Conservation (phyloP, 1,284 basidiomycete species). For the Ceratobasidium sp. region DNA sequence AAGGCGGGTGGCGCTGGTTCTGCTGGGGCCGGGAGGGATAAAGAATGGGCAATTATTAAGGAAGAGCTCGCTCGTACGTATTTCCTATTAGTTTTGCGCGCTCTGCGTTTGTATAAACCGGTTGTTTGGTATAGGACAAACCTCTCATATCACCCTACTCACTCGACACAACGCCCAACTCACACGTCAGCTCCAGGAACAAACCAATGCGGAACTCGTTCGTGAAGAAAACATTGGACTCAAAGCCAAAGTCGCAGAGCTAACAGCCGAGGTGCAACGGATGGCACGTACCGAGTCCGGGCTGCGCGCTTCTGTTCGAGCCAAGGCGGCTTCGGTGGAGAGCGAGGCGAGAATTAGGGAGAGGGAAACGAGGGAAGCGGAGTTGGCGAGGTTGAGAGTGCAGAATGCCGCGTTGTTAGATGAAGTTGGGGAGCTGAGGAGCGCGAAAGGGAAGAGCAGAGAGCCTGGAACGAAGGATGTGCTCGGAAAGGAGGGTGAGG, state of each 20-base stretch:
- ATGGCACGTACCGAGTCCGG: conserved; percentile 36
- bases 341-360: conserved; percentile 61
- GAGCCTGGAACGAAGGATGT: conserved; percentile 73
- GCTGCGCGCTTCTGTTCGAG: conserved; percentile 8
- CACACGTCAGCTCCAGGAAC: conserved; percentile 39
- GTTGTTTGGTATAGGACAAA: conserved; percentile 10
- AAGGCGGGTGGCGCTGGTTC: conserved; percentile 63
- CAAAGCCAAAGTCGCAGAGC: conserved; percentile 14
- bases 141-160: conserved; percentile 42
- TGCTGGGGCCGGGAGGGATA: conserved; percentile 67
- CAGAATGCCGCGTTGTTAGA: conserved; percentile 71
- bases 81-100: background rate
- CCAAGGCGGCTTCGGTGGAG: conserved; percentile 57
- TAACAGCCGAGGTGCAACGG: conserved; percentile 34
- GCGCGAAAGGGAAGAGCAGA: conserved; percentile 58
- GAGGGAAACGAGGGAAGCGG: conserved; percentile 70
- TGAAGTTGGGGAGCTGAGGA: conserved; percentile 61
- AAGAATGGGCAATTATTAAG: conserved; percentile 42
- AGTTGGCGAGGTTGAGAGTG: conserved; percentile 69
- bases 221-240: conserved; percentile 79
- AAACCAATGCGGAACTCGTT: conserved; percentile 70
- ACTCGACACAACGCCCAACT: conserved; percentile 41
- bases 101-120: background rate
- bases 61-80: conserved; percentile 43
- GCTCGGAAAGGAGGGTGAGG: conserved; percentile 66